Base-by-base conservation (phyloP, 108 stramenopile genomes). In the Skeletonema marinoi region DNA sequence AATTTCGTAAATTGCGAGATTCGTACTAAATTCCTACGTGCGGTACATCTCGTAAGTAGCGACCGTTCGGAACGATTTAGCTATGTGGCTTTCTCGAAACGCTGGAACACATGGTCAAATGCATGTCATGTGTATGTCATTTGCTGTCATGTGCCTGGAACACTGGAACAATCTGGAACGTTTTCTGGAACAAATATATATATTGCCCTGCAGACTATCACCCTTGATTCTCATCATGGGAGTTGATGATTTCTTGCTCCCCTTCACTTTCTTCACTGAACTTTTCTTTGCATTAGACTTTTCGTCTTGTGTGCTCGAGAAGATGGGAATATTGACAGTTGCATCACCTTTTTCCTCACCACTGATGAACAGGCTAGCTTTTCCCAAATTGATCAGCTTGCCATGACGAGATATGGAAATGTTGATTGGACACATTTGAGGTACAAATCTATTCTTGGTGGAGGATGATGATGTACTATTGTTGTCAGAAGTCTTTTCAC, bases 381-480 rank as follows among this genome's bases (percentile, higher is more conserved):
- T 63, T 54, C 76, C 76, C 29, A 77, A 41, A 11, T 31, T 14
- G 21, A 65, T 62, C 17, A 77, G 17, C 46, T 51, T 70, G 36
- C 76, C 76, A 0, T 77, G 68, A 19, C 76, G 60, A 10, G 68
- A 63, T 10, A 77, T 60, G 30, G 76, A 77, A 14, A 77, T 17
- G 30, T 63, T 60, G 13, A 70, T 77, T n/a, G 76, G 68, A 46
- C 76, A 77, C 17, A 29, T 65, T 77, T 77, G 76, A 31, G 76
- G 62, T 39, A 77, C 46, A 64, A 63, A 77, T 61, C 60, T 63
- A 25, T 56, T 21, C 54, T 56, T 56, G 25, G 21, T 8, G 10
- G 21, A 7, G 19, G 50, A 51, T 0, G 50, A 51, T 0, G 50
- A 25, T 25, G 54, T 29, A 9, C 0, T 42, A 0, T 35, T 9